These are phyloP conservation scores for Curvularia hawaiiensis DNA, from an alignment of 2,329 filamentous ascomycete species.

Conservation along the genomic window DNA sequence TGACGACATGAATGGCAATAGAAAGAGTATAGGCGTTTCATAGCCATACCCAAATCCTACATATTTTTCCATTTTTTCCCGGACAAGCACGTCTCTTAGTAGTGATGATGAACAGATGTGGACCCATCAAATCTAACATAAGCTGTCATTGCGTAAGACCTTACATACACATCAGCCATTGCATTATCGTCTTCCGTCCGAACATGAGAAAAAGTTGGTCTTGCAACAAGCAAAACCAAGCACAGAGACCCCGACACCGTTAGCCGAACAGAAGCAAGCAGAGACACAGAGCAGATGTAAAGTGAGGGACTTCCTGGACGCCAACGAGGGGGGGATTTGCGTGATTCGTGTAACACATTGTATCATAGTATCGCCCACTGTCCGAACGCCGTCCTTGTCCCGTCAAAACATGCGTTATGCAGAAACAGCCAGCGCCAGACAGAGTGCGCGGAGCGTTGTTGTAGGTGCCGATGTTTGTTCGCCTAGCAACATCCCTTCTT, in stretches of 20 bases:
- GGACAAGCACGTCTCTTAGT: neutral
- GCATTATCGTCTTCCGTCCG: constrained; percentile 36
- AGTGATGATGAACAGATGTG: neutral
- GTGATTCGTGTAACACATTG: constrained; percentile 39
- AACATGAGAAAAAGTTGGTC: constrained; percentile 25
- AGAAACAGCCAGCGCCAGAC: constrained; percentile 21
- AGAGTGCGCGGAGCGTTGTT: constrained; percentile 20
- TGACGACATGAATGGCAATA: constrained; percentile 30
- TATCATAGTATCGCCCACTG: constrained; percentile 16
- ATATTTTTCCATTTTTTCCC: neutral
- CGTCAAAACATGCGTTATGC: constrained; percentile 13
- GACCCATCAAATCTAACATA: constrained; percentile 2
- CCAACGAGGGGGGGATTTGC: constrained; percentile 37
- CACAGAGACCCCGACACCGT: constrained; percentile 30
- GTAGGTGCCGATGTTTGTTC: constrained; percentile 4
- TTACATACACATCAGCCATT: constrained; percentile 39
- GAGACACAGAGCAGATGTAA: constrained; percentile 38
- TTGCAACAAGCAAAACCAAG: constrained; percentile 40
- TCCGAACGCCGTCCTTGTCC: constrained; percentile 4
- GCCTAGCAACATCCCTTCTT: constrained; percentile 82
- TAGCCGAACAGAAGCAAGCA: constrained; percentile 33
- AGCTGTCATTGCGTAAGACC: constrained; percentile 24
- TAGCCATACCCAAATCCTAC: constrained; percentile 14
- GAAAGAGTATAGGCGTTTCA: constrained; percentile 32
- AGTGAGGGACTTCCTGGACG: constrained; percentile 44